A percentile compares a stretch with the other conserved stretches of the same genome.
Evolutionary conservation across 2,329 filamentous ascomycete genomes (phyloP).

Genomic region (Xylariaceae sp.): DNA sequence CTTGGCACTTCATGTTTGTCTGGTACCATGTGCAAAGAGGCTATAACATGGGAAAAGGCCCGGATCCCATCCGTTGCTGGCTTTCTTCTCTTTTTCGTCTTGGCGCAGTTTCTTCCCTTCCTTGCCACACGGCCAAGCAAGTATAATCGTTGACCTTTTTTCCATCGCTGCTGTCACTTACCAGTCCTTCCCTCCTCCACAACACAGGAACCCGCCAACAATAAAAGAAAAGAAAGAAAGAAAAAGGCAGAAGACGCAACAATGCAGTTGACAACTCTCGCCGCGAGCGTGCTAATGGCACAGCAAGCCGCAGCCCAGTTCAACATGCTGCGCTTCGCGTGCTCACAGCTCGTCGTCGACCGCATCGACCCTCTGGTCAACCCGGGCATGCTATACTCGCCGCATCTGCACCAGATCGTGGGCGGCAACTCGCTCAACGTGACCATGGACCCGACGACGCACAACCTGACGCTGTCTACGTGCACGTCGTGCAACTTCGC

Average conservation of each 20-base stretch:
- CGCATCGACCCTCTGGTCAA: conserved; percentile 44
- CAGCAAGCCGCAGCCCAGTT: conserved; percentile 31
- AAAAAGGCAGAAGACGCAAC: conserved; percentile 21
- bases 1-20: conserved; percentile 26
- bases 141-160: not conserved
- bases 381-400: conserved; percentile 41
- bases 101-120: no score
- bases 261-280: conserved; percentile 34
- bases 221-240: not conserved
- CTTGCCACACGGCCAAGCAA: no score
- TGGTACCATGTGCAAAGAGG: conserved; percentile 22
- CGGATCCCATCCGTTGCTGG: conserved; percentile 19
- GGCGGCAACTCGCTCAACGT: conserved; percentile 44
- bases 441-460: conserved; percentile 37
- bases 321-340: conserved; percentile 45
- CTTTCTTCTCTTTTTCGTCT: conserved; percentile 10
- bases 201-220: no score
- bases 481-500: conserved; percentile 43
- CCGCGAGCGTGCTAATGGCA: conserved; percentile 30
- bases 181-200: not conserved
- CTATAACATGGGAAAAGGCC: conserved; percentile 20
- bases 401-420: conserved; percentile 45
- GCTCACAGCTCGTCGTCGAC: conserved; percentile 46
- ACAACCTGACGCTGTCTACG: conserved; percentile 36
- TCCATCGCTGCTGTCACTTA: not conserved